phyloP scores from a whole-genome alignment of 2,329 filamentous ascomycete species.

The Falciphora oryzae region DNA sequence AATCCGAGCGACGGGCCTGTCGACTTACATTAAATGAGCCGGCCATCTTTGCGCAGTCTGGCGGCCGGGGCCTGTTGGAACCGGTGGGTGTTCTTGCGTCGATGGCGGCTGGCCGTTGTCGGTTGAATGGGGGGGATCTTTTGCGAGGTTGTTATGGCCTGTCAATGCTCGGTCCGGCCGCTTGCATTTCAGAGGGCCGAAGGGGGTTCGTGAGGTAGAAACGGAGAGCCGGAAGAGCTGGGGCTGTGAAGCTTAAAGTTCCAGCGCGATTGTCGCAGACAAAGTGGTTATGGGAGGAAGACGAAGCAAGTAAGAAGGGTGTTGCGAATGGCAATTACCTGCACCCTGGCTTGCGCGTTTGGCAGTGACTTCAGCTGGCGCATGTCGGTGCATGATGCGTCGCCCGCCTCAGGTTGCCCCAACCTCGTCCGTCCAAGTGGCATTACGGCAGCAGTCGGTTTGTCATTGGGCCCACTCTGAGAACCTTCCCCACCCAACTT shows the following conservation, averaged over 20 bases:
- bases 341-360: too few relatives aligned
- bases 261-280: neutral
- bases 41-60: conserved; percentile 4
- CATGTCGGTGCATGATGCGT: too few relatives aligned
- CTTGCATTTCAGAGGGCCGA: neutral
- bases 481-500: too few relatives aligned
- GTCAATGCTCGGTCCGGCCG: neutral
- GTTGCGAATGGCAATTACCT: too few relatives aligned
- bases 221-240: neutral
- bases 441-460: too few relatives aligned
- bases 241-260: neutral
- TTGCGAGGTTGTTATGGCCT: neutral
- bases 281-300: neutral
- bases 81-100: neutral
- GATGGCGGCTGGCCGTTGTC: neutral
- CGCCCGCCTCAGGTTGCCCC: too few relatives aligned
- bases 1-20: neutral
- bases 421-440: too few relatives aligned
- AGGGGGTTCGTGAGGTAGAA: neutral
- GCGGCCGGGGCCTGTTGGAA: neutral
- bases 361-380: too few relatives aligned
- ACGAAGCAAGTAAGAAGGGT: too few relatives aligned
- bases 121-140: neutral
- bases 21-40: conserved; percentile 6
- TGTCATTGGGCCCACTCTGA: too few relatives aligned